A percentile compares a stretch with the other conserved stretches of the same genome.
Conservation (phyloP, 164 flowering plant species). For the Chimonanthus praecox region DNA sequence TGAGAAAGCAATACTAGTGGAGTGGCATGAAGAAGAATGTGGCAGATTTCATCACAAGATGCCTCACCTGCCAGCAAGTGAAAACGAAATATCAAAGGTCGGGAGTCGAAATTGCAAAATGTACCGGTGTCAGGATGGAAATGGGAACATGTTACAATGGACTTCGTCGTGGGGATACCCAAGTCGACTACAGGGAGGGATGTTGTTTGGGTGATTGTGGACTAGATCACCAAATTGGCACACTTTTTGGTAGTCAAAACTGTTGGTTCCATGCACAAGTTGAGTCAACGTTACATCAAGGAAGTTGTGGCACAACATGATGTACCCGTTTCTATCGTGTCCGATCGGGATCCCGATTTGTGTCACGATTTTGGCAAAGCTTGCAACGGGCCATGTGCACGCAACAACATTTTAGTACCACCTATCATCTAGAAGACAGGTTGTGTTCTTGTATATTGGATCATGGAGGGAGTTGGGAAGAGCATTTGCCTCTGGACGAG, state of each 20-base stretch:
- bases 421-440: slow-evolving; percentile 2
- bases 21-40: neutral
- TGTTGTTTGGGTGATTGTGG: neutral
- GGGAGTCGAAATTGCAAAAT: neutral
- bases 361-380: neutral
- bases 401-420: neutral
- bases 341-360: neutral
- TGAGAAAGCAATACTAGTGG: too few species aligned
- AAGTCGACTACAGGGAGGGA: neutral
- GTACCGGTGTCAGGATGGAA: neutral
- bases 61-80: neutral
- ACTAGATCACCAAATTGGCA: neutral
- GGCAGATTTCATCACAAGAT: neutral
- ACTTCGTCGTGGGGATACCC: neutral
- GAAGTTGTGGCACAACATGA: neutral
- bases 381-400: neutral
- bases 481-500: neutral
- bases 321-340: neutral
- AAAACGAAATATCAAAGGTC: neutral
- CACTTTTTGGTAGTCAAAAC: neutral
- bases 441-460: neutral
- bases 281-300: neutral
- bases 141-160: neutral
- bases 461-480: neutral
- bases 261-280: neutral